A percentile compares a stretch with the other conserved stretches of the same genome.
These are phyloP conservation scores for Dictyostelium intermedium DNA, from an alignment of 78 protist species.

Conservation along the genomic window DNA sequence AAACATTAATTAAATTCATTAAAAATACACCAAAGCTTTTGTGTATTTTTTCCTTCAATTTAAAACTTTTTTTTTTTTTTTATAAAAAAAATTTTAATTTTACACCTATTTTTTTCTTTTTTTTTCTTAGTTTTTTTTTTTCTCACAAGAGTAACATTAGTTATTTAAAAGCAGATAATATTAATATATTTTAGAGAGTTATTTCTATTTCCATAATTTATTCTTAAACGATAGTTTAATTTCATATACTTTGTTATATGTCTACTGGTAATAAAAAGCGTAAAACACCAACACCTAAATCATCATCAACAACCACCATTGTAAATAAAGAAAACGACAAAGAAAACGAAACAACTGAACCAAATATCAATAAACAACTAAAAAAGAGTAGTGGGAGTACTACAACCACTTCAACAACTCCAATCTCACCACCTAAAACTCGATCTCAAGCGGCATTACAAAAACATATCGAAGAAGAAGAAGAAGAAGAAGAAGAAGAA, in stretches of 20 bases:
- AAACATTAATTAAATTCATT: background rate
- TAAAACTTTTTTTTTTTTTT: too few relatives aligned
- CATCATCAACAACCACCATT: background rate
- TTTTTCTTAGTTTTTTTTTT: background rate
- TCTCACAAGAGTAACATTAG: background rate
- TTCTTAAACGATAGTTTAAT: background rate
- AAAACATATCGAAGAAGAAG: background rate
- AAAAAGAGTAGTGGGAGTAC: background rate
- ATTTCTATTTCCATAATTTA: background rate
- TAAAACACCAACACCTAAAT: background rate
- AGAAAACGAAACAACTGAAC: background rate
- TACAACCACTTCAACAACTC: background rate
- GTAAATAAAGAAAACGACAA: background rate
- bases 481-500: too few relatives aligned
- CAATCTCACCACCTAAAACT: constrained; percentile 39
- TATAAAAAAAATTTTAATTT: too few relatives aligned
- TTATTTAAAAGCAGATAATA: background rate
- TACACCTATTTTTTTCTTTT: background rate
- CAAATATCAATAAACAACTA: background rate
- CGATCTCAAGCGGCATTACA: constrained; percentile 35
- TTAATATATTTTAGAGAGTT: background rate
- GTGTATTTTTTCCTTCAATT: too few relatives aligned
- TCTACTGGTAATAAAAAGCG: constrained; percentile 15
- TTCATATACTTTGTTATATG: constrained; percentile 13
- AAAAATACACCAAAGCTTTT: too few relatives aligned